Percentiles rank a stretch among this genome's conserved stretches.
phyloP scores from a whole-genome alignment of 73 alveolate genomes.

The Paramecium sexaurelia region DNA sequence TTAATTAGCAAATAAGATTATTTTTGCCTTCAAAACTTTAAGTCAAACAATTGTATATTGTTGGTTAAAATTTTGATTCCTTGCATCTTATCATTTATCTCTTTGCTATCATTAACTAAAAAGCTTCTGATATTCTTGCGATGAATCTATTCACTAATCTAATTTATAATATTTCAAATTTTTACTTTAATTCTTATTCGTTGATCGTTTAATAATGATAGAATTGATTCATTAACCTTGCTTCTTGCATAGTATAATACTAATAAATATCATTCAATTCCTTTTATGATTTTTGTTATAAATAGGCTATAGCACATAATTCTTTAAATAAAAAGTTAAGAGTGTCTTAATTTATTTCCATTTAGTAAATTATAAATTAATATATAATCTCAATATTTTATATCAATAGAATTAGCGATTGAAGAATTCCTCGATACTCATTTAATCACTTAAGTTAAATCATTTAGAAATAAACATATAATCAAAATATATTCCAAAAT shows the following conservation, averaged over 20 bases:
- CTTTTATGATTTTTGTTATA: not conserved
- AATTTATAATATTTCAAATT: not conserved
- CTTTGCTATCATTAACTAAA: not conserved
- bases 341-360: conserved; percentile 26
- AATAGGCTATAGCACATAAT: not conserved
- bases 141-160: conserved; percentile 33
- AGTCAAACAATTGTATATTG: not conserved
- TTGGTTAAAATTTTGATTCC: not conserved
- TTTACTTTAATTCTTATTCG: not conserved
- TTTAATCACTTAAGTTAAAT: too few relatives aligned
- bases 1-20: not conserved
- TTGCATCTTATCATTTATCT: not conserved
- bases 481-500: too few relatives aligned
- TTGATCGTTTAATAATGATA: conserved; percentile 14
- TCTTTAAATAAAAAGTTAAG: conserved; percentile 32
- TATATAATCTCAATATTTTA: not conserved
- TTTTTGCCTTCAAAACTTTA: not conserved
- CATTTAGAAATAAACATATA: too few relatives aligned
- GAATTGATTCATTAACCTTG: not conserved
- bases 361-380: not conserved
- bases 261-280: not conserved
- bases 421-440: too few relatives aligned
- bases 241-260: not conserved
- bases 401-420: not conserved
- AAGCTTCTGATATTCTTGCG: conserved; percentile 16